Percentiles rank a stretch among this genome's conserved stretches.
Evolutionary conservation across 75 land plant genomes (phyloP).

Genomic region (Picea sitchensis): DNA sequence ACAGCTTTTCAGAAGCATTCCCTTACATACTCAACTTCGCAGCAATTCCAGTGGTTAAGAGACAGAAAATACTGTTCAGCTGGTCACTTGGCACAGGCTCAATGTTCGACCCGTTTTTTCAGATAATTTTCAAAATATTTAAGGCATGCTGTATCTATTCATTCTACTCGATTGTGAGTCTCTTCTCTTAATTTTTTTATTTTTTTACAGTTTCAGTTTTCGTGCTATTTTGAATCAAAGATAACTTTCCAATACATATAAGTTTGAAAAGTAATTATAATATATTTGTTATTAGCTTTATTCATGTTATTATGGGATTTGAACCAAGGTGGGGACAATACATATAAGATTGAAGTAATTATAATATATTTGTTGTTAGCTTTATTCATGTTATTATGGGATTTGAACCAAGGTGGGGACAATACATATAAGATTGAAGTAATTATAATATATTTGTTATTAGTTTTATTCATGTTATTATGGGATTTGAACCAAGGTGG

Average conservation of each 20-base stretch:
- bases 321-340: no score
- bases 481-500: no score
- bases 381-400: no score
- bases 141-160: constrained; percentile 31
- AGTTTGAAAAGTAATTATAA: background rate
- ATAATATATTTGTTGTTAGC: no score
- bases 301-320: no score
- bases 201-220: no score
- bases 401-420: no score
- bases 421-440: no score
- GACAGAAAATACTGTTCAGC: constrained; percentile 45
- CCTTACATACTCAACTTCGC: constrained; percentile 32
- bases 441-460: no score
- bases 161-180: constrained; percentile 46
- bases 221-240: background rate
- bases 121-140: constrained; percentile 26
- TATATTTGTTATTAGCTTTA: no score
- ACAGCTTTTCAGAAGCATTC: constrained; percentile 37
- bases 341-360: background rate
- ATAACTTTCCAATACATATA: background rate
- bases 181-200: background rate
- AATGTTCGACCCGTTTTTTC: constrained; percentile 17
- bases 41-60: constrained; percentile 42
- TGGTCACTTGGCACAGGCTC: constrained; percentile 28
- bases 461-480: no score